Evolutionary conservation across 495 filamentous ascomycete genomes (phyloP), one percentile per base, ranked within the genome.

Genomic region (Sphaerosporella brunnea): DNA sequence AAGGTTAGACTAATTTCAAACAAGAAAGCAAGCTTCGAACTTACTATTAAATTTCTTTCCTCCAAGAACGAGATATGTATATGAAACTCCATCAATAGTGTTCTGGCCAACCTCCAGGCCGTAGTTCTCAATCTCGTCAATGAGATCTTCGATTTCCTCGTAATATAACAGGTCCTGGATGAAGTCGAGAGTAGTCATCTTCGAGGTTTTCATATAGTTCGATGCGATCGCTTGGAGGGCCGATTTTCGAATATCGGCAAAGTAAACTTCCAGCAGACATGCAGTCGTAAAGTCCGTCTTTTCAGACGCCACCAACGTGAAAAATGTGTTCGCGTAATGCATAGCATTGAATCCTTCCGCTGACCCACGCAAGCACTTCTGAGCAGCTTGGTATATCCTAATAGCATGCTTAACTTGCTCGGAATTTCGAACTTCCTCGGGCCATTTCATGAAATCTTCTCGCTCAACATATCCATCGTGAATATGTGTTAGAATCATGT

Each of bases 241-340:
- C 16, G 70, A 75, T 49, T 79, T 78, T 18, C 90, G 83, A 20
- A 96, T 68, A 13, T 75, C 66, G 43, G 78, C 82, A 64, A 96
- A 96, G 53, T 86, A 82, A 13, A 87, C 78, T 59, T 95, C 87
- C 1, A 87, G 86, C 32, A 94, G 79, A 61, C 88, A 95, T 4
- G 82, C 88, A 80, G 92, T 88, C 16, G 87, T 72, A 62, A 94
- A 96, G 0, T 88, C 84, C 1, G 86, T 74, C 42, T 69, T 63
- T 1, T 71, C 70, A 8, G 79, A 78, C 45, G 75, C 69, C 34
- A 95, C 66, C 30, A 90, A 68, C 1, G 67, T 68, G 65, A 92
- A 96, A 59, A 90, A 90, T 21, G 77, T 72, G 16, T 68, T 57
- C 54, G 74, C 80, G 41, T 78, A 78, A 2, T 75, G 72, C 45